These are phyloP conservation scores for Rubia peregrina DNA, from an alignment of 305 asterid species.

Conservation along the genomic window DNA sequence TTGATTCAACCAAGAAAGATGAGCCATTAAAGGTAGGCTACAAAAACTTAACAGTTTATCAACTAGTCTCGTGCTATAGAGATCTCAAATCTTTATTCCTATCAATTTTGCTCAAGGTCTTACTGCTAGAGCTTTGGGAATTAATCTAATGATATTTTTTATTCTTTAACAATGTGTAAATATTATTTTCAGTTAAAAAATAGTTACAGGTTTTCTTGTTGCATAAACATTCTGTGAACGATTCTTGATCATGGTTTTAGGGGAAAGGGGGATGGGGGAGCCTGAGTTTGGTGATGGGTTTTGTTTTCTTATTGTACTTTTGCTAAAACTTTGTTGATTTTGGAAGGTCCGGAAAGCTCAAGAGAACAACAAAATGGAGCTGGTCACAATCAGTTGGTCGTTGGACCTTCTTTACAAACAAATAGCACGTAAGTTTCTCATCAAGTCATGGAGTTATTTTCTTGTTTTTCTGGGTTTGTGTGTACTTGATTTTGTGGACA, in stretches of 20 bases:
- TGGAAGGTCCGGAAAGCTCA: constrained; percentile 71
- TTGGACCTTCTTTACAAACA: constrained; percentile 54
- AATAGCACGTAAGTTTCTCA: constrained; percentile 44
- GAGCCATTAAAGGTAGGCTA: constrained; percentile 68
- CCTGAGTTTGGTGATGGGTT: background rate
- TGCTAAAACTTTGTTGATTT: constrained; percentile 15
- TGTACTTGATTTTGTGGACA: background rate
- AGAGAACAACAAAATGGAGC: constrained; percentile 39
- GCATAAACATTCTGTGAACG: background rate
- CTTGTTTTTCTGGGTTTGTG: background rate
- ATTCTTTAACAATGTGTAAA: background rate
- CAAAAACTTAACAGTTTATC: background rate
- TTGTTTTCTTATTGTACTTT: background rate
- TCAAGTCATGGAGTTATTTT: background rate
- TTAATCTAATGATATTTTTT: no score
- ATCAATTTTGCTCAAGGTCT: no score
- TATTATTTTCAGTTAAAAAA: background rate
- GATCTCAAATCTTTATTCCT: no score
- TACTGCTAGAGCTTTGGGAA: no score
- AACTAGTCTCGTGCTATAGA: no score
- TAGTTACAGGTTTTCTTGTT: background rate
- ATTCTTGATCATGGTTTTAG: background rate
- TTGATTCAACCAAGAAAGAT: constrained; percentile 73
- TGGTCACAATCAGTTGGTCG: constrained; percentile 41
- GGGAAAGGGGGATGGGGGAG: background rate